Base-by-base conservation (phyloP, 2,329 filamentous ascomycete genomes). In the Colletotrichum sidae region DNA sequence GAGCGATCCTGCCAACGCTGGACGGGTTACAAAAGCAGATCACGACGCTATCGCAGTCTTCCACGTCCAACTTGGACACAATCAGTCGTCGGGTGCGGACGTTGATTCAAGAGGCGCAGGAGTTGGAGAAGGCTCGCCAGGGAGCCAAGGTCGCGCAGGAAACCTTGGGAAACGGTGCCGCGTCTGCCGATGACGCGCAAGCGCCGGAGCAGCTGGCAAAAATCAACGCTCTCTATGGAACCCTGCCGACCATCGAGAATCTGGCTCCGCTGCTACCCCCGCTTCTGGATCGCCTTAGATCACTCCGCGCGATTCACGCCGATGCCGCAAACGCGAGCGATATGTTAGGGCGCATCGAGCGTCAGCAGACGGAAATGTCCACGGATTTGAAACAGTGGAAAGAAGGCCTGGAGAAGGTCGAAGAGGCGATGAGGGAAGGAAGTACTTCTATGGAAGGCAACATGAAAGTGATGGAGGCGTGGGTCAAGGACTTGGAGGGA, bases 211-310 rank as follows among this genome's bases (percentile, higher is more conserved):
- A 96, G 71, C 86, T 89, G 45, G 86, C 92, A 57, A 97, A 97
- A 76, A 92, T 99, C 75, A 96, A 97, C 69, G 92, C 94, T 2
- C 86, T 99, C 6, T 97, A 97, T 77, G 91, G 92, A 1, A 92
- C 93, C 3, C 82, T 99, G 13, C 91, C 94, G 1, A 96, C 93
- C 0, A 96, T 99, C 64, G 94, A 97, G 77, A 92, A 86, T 61
- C 84, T 99, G 8, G 86, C 93, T 6, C 96, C 96, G 1, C 84
- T 97, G 15, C 84, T 99, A 4, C 95, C 96, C 1, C 88, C 93
- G 6, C 83, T 98, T 9, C 83, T 99, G 10, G 94, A 97, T 72
- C 88, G 96, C 34, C 81, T 99, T 55, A 87, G 94, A 63, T 96
- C 93, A 8, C 82, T 99, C 60, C 87, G 92, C 64, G 88, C 90